Evolutionary conservation across 148 eudicot species (phyloP), one percentile per base, ranked within the genome.

Genomic region (Persicaria maculosa): DNA sequence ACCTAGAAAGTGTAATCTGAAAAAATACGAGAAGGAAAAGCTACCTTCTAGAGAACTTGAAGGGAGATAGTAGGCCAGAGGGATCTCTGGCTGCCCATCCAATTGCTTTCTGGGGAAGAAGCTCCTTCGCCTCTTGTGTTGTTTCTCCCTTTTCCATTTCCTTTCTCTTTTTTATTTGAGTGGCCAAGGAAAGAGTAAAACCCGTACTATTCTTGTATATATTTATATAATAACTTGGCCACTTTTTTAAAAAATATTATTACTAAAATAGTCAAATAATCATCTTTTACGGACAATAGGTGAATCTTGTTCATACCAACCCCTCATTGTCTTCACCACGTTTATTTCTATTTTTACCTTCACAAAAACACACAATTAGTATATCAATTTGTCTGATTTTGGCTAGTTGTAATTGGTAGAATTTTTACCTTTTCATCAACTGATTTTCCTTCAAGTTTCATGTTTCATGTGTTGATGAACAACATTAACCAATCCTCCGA

Each of bases 31-130:
- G 3, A 7, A 7, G 9, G 14, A 50, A 50, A 50, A 9, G 10
- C 11, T 57, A 62, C 68, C 44, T 47, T 15, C 72, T 69, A 3
- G 12, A 16, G 17, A 69, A 69, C 4, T 45, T n/a, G 52, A 16
- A 69, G 5, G 72, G 72, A 8, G 50, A 69, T 22, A 69, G 72
- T 1, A 44, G 52, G 4, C 72, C 72, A 8, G 72, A 69, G 4
- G 72, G 22, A 47, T 69, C 72, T 47, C 50, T 69, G 48, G 72
- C 72, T 47, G 72, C 72, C 72, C 72, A 69, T 0, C 72, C 72
- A n/a, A 69, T 16, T 10, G 50, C 52, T 50, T 62, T 69, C 25
- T 69, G 72, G 12, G 50, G 36, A 2, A 2, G 12, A 31, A 31
- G 2, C 40, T 31, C 40, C 40, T 31, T 31, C 1, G 40, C 40